Evolutionary conservation across 2,329 filamentous ascomycete genomes (phyloP), one percentile per base, ranked within the genome.

Genomic region (Alternaria ventricosa): DNA sequence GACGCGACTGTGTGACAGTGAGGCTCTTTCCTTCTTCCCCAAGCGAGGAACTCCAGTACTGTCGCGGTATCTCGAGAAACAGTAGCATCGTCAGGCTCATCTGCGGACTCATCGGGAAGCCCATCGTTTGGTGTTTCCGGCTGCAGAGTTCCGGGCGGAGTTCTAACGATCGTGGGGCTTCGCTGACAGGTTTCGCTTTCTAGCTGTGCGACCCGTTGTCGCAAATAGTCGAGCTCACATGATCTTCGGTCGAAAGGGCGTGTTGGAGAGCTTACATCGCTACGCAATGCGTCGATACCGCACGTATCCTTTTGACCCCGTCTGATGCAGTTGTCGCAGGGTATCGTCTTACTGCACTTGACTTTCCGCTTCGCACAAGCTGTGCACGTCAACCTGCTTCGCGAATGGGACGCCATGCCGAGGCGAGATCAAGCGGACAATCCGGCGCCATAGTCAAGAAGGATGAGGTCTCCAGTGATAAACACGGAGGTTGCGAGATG

Each of bases 31-130:
- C 80, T 75, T 20, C 82, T 78, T 6, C 83, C 83, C 83, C 83
- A 84, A 1, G 82, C 82, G 4, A 84, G 49, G 15, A 84, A 84
- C 55, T 85, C 83, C 1, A 84, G 75, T 2, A 84, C 82, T 2
- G 82, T 82, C 2, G 81, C 82, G 1, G 82, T 82, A 71, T 82
- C 81, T 70, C 76, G 80, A 60, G 73, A 50, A 27, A 28, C 47
- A 18, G 47, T 2, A n/a, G 27, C 11, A 6, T 20, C 25, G 47
- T 22, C 8, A 8, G 15, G 36, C 36, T 41, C 36, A 41, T 41
- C 36, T 41, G 36, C 36, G 36, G 36, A 41, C 36, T 41, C 36
- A 41, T 41, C 36, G 4, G 36, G 15, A 41, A 18, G 36, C 36
- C 36, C 3, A 41, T 41, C 36, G 36, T 18, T 41, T 41, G n/a